Percentiles rank a stretch among this genome's conserved stretches.
Evolutionary conservation across 768 basidiomycete genomes (phyloP).

Genomic region (Mycena rosella): DNA sequence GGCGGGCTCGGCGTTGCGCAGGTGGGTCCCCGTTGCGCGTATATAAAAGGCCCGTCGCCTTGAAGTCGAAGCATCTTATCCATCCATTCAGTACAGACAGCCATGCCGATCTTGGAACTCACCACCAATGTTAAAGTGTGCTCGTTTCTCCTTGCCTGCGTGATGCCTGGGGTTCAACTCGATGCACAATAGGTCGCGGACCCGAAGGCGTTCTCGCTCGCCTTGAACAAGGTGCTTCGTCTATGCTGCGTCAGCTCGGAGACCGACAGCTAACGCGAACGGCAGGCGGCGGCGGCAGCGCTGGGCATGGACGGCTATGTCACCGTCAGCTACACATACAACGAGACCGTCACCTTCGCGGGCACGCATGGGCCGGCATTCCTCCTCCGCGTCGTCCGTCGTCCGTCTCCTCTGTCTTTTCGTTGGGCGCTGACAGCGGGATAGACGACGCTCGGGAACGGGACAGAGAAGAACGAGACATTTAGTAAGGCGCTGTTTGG

Average conservation of each 20-base stretch:
- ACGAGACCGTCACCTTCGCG: background rate
- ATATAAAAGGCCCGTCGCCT: too few relatives aligned
- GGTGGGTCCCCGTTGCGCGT: too few relatives aligned
- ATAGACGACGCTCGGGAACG: background rate
- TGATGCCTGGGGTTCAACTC: background rate
- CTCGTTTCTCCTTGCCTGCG: background rate
- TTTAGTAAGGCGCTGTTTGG: background rate
- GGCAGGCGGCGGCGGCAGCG: background rate
- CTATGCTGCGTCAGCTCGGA: background rate
- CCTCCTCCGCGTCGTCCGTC: background rate
- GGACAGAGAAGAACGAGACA: background rate
- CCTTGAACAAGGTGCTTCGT: background rate
- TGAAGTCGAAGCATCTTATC: too few relatives aligned
- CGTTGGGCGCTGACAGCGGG: background rate
- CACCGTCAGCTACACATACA: constrained; percentile 5
- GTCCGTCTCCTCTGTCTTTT: too few relatives aligned
- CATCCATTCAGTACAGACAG: too few relatives aligned
- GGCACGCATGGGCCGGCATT: background rate
- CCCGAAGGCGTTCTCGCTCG: background rate
- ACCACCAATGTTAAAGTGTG: constrained; percentile 1
- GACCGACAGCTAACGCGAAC: background rate
- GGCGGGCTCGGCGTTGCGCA: too few relatives aligned
- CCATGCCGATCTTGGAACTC: constrained; percentile 1
- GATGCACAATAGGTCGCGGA: background rate
- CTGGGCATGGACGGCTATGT: background rate